Conservation (phyloP, 1,139 yeast species). For the Pichia cactophila region DNA sequence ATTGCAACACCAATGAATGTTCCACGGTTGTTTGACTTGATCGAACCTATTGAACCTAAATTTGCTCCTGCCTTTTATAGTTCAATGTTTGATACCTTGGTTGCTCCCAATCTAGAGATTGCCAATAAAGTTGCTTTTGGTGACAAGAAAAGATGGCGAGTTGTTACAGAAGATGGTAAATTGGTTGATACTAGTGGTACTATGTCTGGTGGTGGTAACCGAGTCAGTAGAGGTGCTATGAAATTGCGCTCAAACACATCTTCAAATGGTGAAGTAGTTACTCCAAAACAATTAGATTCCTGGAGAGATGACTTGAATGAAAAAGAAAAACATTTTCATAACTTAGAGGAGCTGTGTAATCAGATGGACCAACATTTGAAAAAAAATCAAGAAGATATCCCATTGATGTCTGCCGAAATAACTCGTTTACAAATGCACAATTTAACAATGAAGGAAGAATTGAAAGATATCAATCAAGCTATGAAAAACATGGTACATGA, state of each 20-base stretch:
- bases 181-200: slow-evolving; percentile 94
- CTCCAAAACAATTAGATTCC: slow-evolving; percentile 54
- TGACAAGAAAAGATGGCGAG: slow-evolving; percentile 60
- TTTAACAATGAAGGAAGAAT: slow-evolving; percentile 39
- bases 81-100: slow-evolving; percentile 79
- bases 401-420: slow-evolving; percentile 59
- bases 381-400: slow-evolving; percentile 55
- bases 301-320: slow-evolving; percentile 47
- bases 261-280: slow-evolving; percentile 25
- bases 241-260: slow-evolving; percentile 33
- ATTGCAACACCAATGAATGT: slow-evolving; percentile 72
- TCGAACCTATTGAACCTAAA: slow-evolving; percentile 55
- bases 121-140: slow-evolving; percentile 92
- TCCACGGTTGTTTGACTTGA: slow-evolving; percentile 79
- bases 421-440: slow-evolving; percentile 60
- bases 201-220: slow-evolving; percentile 91
- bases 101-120: slow-evolving; percentile 67
- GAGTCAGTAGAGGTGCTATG: slow-evolving; percentile 61
- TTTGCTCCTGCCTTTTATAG: slow-evolving; percentile 88
- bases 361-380: slow-evolving; percentile 56
- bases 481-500: slow-evolving; percentile 25
- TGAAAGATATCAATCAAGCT: slow-evolving; percentile 20
- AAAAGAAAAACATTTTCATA: slow-evolving; percentile 50
- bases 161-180: slow-evolving; percentile 89
- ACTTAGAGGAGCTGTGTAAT: slow-evolving; percentile 44